These are phyloP conservation scores for Magnaporthales sp. DNA, from an alignment of 2,329 filamentous ascomycete species.

Conservation along the genomic window DNA sequence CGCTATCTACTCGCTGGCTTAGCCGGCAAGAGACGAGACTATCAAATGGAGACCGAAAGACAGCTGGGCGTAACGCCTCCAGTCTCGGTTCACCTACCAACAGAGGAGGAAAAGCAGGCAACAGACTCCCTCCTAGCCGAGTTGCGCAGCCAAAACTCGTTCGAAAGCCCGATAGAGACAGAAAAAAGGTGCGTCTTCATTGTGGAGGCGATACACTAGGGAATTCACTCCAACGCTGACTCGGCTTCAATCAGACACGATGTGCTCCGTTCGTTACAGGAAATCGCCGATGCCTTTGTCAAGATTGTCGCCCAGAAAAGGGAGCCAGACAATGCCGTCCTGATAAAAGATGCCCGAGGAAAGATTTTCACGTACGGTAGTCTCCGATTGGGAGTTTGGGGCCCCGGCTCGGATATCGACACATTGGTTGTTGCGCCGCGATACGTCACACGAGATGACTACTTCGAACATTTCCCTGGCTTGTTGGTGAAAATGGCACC, in stretches of 20 bases:
- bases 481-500: slow-evolving; percentile 70
- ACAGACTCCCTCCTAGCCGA: slow-evolving; percentile 77
- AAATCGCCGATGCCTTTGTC: slow-evolving; percentile 79
- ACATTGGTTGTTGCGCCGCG: slow-evolving; percentile 87
- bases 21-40: background rate
- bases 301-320: slow-evolving; percentile 68
- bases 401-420: slow-evolving; percentile 95
- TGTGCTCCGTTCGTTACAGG: slow-evolving; percentile 69
- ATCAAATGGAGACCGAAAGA: slow-evolving; percentile 17
- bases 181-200: slow-evolving; percentile 57
- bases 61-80: slow-evolving; percentile 68
- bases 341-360: slow-evolving; percentile 77
- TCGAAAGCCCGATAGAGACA: slow-evolving; percentile 76
- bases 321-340: slow-evolving; percentile 61
- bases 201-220: background rate
- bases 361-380: slow-evolving; percentile 96
- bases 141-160: slow-evolving; percentile 82
- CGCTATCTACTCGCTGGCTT: background rate
- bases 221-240: slow-evolving; percentile 2
- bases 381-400: slow-evolving; percentile 88
- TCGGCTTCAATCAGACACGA: slow-evolving; percentile 40
- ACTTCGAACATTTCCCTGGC: slow-evolving; percentile 82
- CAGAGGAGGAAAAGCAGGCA: slow-evolving; percentile 63
- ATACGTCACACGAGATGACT: slow-evolving; percentile 82
- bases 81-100: slow-evolving; percentile 71